phyloP scores from a whole-genome alignment of 1,284 basidiomycete genomes.

The Leccinum pallidistipes region DNA sequence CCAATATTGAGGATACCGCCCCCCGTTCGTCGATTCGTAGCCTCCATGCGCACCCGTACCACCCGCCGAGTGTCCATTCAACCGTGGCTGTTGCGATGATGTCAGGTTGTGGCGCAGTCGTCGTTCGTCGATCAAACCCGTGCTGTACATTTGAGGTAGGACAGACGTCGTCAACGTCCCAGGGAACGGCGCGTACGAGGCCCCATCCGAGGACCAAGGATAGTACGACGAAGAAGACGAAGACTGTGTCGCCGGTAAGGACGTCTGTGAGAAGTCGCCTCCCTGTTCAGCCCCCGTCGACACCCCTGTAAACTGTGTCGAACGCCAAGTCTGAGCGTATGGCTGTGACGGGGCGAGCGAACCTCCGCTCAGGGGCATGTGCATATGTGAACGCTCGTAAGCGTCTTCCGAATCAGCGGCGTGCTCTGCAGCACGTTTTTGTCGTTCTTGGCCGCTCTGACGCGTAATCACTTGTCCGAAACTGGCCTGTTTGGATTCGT shows the following conservation, averaged over 20 bases:
- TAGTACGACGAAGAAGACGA: slow-evolving; percentile 40
- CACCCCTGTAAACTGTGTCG: slow-evolving; percentile 22
- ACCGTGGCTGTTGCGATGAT: slow-evolving; percentile 22
- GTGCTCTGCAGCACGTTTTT: slow-evolving; percentile 38
- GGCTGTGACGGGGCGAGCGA: slow-evolving; percentile 17
- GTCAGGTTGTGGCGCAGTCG: slow-evolving; percentile 14
- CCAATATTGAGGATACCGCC: slow-evolving; percentile 57
- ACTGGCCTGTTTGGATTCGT: slow-evolving; percentile 15
- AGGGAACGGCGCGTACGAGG: slow-evolving; percentile 39
- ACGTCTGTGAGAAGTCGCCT: slow-evolving; percentile 15
- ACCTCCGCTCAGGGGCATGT: slow-evolving; percentile 7
- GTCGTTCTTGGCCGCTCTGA: slow-evolving; percentile 39
- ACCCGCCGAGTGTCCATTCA: slow-evolving; percentile 12
- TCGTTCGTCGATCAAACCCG: slow-evolving; percentile 56
- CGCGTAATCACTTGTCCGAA: slow-evolving; percentile 25
- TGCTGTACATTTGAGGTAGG: slow-evolving; percentile 69
- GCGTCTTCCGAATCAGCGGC: slow-evolving; percentile 33
- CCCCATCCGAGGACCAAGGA: slow-evolving; percentile 48
- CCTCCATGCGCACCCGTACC: slow-evolving; percentile 16
- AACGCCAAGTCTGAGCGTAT: slow-evolving; percentile 33
- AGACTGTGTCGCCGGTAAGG: slow-evolving; percentile 8
- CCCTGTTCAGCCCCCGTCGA: slow-evolving; percentile 16
- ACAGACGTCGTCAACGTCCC: slow-evolving; percentile 62
- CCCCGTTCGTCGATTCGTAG: slow-evolving; percentile 25
- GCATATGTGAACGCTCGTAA: slow-evolving; percentile 30